Evolutionary conservation across 108 stramenopile genomes (phyloP).

Genomic region (Skeletonema marinoi): DNA sequence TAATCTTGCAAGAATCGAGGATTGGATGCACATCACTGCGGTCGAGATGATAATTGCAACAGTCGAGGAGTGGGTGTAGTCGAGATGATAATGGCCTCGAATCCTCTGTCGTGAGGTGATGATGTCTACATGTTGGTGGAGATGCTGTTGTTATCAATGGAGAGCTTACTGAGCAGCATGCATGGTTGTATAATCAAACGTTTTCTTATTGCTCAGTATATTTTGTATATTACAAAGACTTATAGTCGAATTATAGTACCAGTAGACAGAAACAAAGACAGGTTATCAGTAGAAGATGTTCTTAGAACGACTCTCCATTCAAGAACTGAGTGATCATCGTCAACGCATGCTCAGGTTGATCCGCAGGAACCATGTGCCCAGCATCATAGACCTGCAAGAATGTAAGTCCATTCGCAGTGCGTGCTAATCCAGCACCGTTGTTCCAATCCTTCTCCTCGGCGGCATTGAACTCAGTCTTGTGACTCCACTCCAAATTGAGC

Average conservation of each 20-base stretch:
- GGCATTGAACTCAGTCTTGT: constrained; percentile 81
- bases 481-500: constrained; percentile 84
- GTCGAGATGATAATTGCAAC: constrained; percentile 60
- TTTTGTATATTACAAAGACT: no score
- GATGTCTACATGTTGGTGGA: no score
- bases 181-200: no score
- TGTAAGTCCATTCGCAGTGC: constrained; percentile 75
- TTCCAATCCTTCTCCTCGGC: constrained; percentile 81
- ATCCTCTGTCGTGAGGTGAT: no score
- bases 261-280: neutral
- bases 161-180: no score
- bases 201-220: no score
- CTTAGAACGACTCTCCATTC: constrained; percentile 19
- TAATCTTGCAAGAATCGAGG: no score
- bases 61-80: no score
- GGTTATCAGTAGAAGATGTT: no score
- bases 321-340: constrained; percentile 89
- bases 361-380: constrained; percentile 97
- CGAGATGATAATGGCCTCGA: no score
- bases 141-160: no score
- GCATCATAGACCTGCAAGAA: constrained; percentile 71
- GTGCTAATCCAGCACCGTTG: constrained; percentile 72
- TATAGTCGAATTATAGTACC: constrained; percentile 26
- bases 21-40: no score
- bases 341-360: constrained; percentile 82